phyloP scores from a whole-genome alignment of 2,329 filamentous ascomycete genomes.

The Ramichloridium luteum region DNA sequence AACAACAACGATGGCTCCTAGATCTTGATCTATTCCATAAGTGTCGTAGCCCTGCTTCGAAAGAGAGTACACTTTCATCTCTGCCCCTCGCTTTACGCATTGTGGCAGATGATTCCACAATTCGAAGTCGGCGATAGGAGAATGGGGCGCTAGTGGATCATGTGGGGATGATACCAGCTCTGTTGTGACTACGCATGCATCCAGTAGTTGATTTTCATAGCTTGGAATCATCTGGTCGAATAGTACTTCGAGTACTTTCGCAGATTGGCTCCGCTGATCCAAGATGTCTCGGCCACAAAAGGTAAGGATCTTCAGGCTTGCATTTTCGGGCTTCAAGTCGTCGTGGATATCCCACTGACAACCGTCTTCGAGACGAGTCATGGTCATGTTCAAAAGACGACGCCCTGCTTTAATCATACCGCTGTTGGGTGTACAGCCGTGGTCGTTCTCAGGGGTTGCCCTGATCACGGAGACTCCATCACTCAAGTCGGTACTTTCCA shows the following conservation, averaged over 20 bases:
- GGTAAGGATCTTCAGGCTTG: not conserved
- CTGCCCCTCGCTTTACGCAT: not conserved
- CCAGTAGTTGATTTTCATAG: not conserved
- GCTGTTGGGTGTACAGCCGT: not conserved
- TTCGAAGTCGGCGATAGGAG: not conserved
- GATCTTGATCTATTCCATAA: not conserved
- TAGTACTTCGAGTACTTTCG: not conserved
- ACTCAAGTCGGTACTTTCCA: not conserved
- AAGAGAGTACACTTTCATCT: not conserved
- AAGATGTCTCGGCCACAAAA: not conserved
- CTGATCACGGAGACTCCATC: not conserved
- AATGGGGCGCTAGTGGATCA: not conserved
- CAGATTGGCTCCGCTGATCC: not conserved
- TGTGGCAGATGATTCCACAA: not conserved
- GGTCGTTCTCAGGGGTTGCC: not conserved
- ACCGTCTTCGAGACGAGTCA: slow-evolving; percentile 1
- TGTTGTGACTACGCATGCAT: not conserved
- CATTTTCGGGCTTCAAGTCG: not conserved
- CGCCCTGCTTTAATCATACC: not conserved
- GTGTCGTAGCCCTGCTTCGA: not conserved
- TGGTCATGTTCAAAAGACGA: not conserved
- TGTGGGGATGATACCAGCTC: not conserved
- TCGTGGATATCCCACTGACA: not conserved
- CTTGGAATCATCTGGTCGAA: not conserved
- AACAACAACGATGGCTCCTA: not conserved